These are phyloP conservation scores for Alternaria angustiovoidea DNA, from an alignment of 2,329 filamentous ascomycete genomes.

Conservation along the genomic window DNA sequence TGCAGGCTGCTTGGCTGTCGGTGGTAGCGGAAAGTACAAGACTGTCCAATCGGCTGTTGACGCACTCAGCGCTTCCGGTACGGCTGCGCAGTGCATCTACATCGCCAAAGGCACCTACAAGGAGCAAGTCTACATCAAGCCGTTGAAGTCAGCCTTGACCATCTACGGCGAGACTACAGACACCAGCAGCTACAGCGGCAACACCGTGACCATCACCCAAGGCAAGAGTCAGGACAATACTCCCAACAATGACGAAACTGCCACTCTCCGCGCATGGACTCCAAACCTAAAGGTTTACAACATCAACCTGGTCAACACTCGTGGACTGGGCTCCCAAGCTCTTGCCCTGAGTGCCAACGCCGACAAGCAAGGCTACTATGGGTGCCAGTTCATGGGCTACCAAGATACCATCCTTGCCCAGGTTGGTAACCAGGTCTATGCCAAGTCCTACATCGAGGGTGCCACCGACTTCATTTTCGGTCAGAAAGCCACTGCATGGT, in stretches of 20 bases:
- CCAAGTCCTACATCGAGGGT: constrained; percentile 64
- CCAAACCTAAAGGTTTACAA: constrained; percentile 69
- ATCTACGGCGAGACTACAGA: constrained; percentile 69
- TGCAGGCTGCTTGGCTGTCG: constrained; percentile 61
- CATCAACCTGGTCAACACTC: constrained; percentile 60
- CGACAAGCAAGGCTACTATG: constrained; percentile 65
- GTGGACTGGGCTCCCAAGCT: constrained; percentile 60
- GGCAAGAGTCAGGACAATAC: constrained; percentile 57
- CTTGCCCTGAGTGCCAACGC: constrained; percentile 63
- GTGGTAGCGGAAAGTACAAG: constrained; percentile 54
- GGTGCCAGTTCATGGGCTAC: constrained; percentile 62
- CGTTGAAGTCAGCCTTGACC: constrained; percentile 59
- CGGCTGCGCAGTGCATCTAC: constrained; percentile 66
- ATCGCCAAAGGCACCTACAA: constrained; percentile 67
- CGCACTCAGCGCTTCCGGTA: constrained; percentile 62
- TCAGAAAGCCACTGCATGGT: constrained; percentile 61
- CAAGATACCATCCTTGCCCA: constrained; percentile 62
- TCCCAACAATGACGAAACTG: constrained; percentile 63
- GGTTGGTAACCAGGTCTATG: constrained; percentile 64
- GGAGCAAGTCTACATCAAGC: constrained; percentile 66
- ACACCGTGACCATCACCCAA: constrained; percentile 65
- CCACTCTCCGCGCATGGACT: constrained; percentile 59
- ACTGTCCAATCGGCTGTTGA: constrained; percentile 66
- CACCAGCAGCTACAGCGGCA: constrained; percentile 57
- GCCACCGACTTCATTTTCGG: constrained; percentile 70